These are phyloP conservation scores for Talaromyces sp. DNA, from an alignment of 2,329 filamentous ascomycete genomes.

Conservation along the genomic window DNA sequence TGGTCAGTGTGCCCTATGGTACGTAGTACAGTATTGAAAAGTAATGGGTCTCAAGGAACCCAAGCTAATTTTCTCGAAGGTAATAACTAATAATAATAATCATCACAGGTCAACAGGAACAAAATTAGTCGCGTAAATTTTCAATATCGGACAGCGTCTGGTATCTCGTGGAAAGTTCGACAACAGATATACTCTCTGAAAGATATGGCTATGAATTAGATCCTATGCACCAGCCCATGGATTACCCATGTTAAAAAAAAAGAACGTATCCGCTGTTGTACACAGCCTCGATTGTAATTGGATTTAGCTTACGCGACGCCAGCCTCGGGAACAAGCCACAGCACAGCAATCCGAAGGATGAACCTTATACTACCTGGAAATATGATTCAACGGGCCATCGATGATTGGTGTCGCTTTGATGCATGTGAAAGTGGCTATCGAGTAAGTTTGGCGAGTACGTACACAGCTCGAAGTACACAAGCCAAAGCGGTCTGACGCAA, in stretches of 20 bases:
- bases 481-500: neutral
- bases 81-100: too few relatives aligned
- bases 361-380: neutral
- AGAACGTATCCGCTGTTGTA: neutral
- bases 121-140: neutral
- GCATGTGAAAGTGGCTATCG: neutral
- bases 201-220: neutral
- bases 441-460: neutral
- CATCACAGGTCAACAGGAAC: neutral
- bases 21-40: too few relatives aligned
- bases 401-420: neutral
- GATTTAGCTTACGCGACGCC: neutral
- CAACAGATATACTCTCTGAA: neutral
- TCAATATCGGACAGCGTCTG: too few relatives aligned
- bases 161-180: neutral
- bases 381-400: neutral
- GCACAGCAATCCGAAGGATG: neutral
- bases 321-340: neutral
- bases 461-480: neutral
- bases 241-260: neutral
- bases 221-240: neutral
- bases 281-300: neutral
- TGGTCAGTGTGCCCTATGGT: neutral
- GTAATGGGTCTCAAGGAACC: neutral
- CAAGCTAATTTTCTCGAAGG: neutral